Evolutionary conservation across 2,329 filamentous ascomycete genomes (phyloP), one percentile per base, ranked within the genome.

Genomic region (Fusarium xylarioides): DNA sequence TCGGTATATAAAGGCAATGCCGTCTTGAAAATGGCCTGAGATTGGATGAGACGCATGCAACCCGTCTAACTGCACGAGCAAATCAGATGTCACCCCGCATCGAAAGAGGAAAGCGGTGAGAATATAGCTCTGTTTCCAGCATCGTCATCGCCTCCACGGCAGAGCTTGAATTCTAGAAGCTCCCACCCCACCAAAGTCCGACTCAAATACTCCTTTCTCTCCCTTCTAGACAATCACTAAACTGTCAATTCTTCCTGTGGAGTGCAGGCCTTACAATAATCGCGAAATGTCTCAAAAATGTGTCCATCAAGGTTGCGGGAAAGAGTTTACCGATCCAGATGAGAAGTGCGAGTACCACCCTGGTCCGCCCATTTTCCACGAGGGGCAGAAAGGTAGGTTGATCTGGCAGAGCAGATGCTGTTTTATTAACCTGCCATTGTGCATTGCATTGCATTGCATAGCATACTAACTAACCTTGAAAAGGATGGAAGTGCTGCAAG

Each of bases 401-500:
- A 55, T 50, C 42, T 26, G 43, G 30, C 32, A 54, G 32, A 47
- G 26, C 40, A 42, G 34, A 23, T 11, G n/a, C 55, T 46, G 23
- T 55, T 55, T 37, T 38, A 28, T 42, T n/a, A 23, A 30, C 28
- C 35, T 46, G 42, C 30, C n/a, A 42, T 32, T 46, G 50, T 50
- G 43, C 8, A 49, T 54, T 37, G 32, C 8, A 49, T 54, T 37
- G 32, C 15, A 50, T 18, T 34, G 26, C 49, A 44, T 34, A 30
- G 26, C 50, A 52, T 35, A 46, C 42, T 63, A 38, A 72, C 44
- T 34, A 28, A 35, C 11, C 21, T 21, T 8, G 15, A n/a, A 55
- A 79, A 98, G 95, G 96, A 80, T 98, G 96, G 95, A 97, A 97
- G 86, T 99, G 96, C 87, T 99, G 96, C 89, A 98, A 98, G 85